Evolutionary conservation across 2,329 filamentous ascomycete genomes (phyloP).

Genomic region (Colletotrichum neosansevieriae): DNA sequence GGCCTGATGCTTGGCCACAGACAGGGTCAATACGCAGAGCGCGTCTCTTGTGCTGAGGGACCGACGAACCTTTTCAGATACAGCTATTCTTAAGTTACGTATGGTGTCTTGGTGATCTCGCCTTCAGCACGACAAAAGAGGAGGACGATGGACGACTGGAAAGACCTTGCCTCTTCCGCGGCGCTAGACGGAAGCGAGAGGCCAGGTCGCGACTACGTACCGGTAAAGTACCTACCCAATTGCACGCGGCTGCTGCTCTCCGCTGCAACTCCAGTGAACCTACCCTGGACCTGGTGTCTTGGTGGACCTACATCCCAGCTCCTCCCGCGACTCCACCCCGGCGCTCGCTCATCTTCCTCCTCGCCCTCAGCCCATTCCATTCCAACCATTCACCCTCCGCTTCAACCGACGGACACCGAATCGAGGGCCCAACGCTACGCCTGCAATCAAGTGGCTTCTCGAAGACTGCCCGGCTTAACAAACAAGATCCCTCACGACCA

Average conservation of each 20-base stretch:
- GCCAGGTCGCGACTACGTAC: constrained; percentile 14
- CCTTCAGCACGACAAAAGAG: constrained; percentile 21
- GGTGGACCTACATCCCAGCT: constrained; percentile 36
- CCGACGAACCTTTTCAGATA: neutral
- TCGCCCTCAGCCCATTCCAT: constrained; percentile 37
- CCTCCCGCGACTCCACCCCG: constrained; percentile 37
- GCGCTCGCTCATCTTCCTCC: constrained; percentile 35
- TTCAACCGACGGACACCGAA: constrained; percentile 23
- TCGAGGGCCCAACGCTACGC: constrained; percentile 8
- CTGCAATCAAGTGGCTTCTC: constrained; percentile 6
- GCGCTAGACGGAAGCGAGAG: constrained; percentile 19
- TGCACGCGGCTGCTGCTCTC: constrained; percentile 14
- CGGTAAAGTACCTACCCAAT: constrained; percentile 24
- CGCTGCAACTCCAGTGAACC: constrained; percentile 27
- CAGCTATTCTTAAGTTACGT: neutral
- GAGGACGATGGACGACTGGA: neutral
- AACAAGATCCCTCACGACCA: neutral
- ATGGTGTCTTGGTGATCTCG: constrained; percentile 36
- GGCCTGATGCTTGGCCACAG: neutral
- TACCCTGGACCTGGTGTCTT: constrained; percentile 30
- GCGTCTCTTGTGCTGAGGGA: neutral
- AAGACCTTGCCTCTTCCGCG: constrained; percentile 3
- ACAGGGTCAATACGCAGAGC: neutral
- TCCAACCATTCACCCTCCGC: constrained; percentile 30
- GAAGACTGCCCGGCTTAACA: neutral